These are phyloP conservation scores for Climacium dendroides DNA, from an alignment of 225 moss, liverwort and hornwort species.

Conservation along the genomic window DNA sequence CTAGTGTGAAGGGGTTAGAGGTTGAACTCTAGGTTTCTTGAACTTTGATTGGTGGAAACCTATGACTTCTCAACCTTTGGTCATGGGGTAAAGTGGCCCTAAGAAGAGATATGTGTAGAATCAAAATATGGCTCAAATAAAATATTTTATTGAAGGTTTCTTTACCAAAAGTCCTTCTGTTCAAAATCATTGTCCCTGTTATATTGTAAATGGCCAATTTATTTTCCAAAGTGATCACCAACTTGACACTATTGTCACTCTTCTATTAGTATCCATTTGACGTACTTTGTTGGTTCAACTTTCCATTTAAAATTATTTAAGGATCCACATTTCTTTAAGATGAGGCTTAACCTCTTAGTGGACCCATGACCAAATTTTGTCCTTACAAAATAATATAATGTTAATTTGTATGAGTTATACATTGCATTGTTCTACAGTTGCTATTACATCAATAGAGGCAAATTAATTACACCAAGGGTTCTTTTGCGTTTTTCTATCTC, in stretches of 20 bases:
- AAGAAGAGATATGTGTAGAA: background rate
- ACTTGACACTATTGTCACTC: accelerated
- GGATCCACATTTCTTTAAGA: background rate
- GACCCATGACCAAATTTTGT: background rate
- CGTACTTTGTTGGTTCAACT: background rate
- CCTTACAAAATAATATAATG: background rate
- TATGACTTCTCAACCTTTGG: too few relatives aligned
- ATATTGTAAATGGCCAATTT: background rate
- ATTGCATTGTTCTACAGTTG: accelerated
- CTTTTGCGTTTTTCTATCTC: too few relatives aligned
- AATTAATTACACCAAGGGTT: too few relatives aligned
- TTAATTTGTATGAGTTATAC: background rate
- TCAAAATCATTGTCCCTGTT: background rate
- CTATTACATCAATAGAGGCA: background rate
- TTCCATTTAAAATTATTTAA: too few relatives aligned
- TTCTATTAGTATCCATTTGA: background rate
- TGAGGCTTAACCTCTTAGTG: background rate
- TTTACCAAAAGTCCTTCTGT: background rate
- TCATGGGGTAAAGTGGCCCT: too few relatives aligned
- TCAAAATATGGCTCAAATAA: background rate
- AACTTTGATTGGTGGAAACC: too few relatives aligned
- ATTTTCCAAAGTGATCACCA: background rate
- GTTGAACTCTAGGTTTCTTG: too few relatives aligned
- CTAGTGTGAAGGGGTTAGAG: too few relatives aligned
- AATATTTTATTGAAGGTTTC: background rate